Conservation (phyloP, 2,329 filamentous ascomycete species). For the Ophiostoma triangulosporum region DNA sequence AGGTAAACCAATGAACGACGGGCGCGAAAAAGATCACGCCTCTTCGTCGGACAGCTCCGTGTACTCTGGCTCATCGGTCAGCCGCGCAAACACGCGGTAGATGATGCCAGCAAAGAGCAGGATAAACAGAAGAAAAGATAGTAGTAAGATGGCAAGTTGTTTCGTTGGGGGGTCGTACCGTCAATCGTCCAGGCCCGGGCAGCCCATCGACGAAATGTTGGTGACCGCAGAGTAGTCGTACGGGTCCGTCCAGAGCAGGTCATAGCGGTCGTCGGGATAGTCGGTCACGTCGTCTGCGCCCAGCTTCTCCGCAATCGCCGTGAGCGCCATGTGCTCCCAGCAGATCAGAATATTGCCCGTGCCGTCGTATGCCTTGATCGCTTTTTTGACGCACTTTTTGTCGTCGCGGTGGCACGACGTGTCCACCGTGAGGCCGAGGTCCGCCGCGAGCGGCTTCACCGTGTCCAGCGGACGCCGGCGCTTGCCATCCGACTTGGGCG, state of each 20-base stretch:
- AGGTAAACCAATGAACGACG: not conserved
- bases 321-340: slow-evolving; percentile 32
- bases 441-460: slow-evolving; percentile 39
- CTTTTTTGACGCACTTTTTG: slow-evolving; percentile 36
- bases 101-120: not conserved
- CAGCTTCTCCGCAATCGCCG: slow-evolving; percentile 36
- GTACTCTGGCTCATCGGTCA: not conserved
- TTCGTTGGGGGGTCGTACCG: not conserved
- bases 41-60: slow-evolving; percentile 1
- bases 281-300: slow-evolving; percentile 34
- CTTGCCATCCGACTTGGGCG: slow-evolving; percentile 36
- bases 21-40: not conserved
- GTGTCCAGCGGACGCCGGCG: slow-evolving; percentile 42
- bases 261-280: slow-evolving; percentile 37
- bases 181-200: slow-evolving; percentile 35
- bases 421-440: slow-evolving; percentile 42
- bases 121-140: not conserved
- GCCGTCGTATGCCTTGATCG: slow-evolving; percentile 33
- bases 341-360: slow-evolving; percentile 45
- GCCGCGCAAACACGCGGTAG: not conserved
- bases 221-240: slow-evolving; percentile 34
- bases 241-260: slow-evolving; percentile 46
- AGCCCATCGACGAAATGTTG: slow-evolving; percentile 33
- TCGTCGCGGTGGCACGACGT: slow-evolving; percentile 43
- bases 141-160: not conserved